Evolutionary conservation across 306 rosid species (phyloP).

Genomic region (Medicago truncatula): MtrunA17r5.0-ANR NC_053049.1:7611001-7611500

Average conservation of each 20-base stretch:
- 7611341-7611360: too few species aligned
- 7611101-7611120: not conserved
- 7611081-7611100: conserved; percentile 3
- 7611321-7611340: not conserved
- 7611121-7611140: conserved; percentile 9
- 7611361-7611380: too few species aligned
- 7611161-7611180: not conserved
- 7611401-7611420: too few species aligned
- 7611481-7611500: too few species aligned
- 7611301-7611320: not conserved
- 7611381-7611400: too few species aligned
- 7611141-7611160: not conserved
- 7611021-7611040: conserved; percentile 41
- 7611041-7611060: conserved; percentile 37
- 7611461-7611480: too few species aligned
- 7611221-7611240: too few species aligned
- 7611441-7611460: too few species aligned
- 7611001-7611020: conserved; percentile 65
- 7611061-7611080: conserved; percentile 48
- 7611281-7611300: not conserved
- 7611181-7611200: not conserved
- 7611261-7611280: too few species aligned
- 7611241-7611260: too few species aligned
- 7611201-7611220: too few species aligned
- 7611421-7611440: too few species aligned